Evolutionary conservation across 176 grass and related monocot genomes (phyloP).

Genomic region (Ananas comosus): DNA sequence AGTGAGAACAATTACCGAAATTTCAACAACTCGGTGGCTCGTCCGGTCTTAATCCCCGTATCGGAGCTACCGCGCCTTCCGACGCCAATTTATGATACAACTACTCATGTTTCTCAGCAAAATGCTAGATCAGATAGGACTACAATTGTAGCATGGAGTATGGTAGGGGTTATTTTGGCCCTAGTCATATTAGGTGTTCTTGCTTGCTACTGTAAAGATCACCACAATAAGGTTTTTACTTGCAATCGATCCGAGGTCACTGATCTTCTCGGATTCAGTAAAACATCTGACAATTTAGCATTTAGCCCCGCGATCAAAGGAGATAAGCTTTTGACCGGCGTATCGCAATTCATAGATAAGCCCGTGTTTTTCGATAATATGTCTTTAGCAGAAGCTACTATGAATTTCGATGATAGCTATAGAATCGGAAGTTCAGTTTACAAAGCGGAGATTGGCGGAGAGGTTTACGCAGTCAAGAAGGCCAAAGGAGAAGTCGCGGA

Average conservation of each 20-base stretch:
- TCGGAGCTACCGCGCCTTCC: constrained; percentile 29
- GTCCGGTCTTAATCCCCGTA: constrained; percentile 42
- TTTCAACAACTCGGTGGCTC: constrained; percentile 18
- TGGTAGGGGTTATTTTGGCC: constrained; percentile 18
- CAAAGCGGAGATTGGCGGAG: constrained; percentile 31
- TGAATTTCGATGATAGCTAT: constrained; percentile 35
- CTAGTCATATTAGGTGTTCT: constrained; percentile 17
- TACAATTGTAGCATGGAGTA: constrained; percentile 9
- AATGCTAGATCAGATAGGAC: not conserved
- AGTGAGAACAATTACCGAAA: constrained; percentile 29
- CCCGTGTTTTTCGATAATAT: constrained; percentile 30
- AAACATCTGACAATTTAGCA: not conserved
- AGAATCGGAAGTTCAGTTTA: constrained; percentile 36
- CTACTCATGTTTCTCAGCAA: not conserved
- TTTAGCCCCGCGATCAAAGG: constrained; percentile 5
- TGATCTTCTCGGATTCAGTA: constrained; percentile 20
- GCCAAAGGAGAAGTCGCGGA: constrained; percentile 36
- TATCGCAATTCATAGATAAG: constrained; percentile 58
- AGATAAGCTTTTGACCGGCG: constrained; percentile 40
- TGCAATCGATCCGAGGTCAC: constrained; percentile 1
- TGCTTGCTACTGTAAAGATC: constrained; percentile 12
- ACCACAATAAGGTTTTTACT: constrained; percentile 8
- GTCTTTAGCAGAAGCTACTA: constrained; percentile 46
- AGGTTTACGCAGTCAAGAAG: constrained; percentile 49
- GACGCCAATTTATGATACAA: not conserved